Evolutionary conservation across 2,329 filamentous ascomycete species (phyloP).

Genomic region (Coleophoma eucalyptorum): DNA sequence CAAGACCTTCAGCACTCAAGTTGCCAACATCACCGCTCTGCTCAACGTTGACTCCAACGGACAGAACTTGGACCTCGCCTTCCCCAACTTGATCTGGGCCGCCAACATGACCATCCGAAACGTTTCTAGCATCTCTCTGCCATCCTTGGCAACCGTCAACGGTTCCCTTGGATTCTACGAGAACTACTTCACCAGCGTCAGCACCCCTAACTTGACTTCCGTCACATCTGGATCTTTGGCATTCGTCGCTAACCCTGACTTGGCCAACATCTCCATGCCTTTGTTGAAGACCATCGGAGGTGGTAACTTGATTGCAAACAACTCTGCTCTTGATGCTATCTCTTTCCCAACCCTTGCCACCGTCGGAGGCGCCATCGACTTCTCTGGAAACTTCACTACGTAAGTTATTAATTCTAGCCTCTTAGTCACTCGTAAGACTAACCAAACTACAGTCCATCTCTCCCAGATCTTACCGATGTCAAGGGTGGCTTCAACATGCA

Average conservation of each 20-base stretch:
- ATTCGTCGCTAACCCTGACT: constrained; percentile 57
- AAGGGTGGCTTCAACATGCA: constrained; percentile 66
- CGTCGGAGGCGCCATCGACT: constrained; percentile 77
- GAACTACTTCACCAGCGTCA: constrained; percentile 63
- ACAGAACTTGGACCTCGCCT: constrained; percentile 61
- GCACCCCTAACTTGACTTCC: constrained; percentile 66
- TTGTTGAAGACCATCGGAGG: constrained; percentile 65
- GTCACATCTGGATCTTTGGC: constrained; percentile 54
- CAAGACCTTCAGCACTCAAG: constrained; percentile 69
- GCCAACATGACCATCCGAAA: constrained; percentile 81
- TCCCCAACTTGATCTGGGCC: constrained; percentile 76
- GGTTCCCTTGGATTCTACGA: constrained; percentile 79
- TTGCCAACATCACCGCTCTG: constrained; percentile 68
- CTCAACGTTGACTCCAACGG: constrained; percentile 81
- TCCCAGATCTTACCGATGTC: constrained; percentile 65
- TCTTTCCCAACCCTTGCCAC: constrained; percentile 65
- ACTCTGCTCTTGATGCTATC: constrained; percentile 67
- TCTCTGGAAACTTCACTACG: constrained; percentile 80
- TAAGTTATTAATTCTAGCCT: constrained; percentile 44
- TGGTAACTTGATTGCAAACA: constrained; percentile 85
- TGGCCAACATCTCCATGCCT: constrained; percentile 75
- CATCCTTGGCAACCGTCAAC: constrained; percentile 69
- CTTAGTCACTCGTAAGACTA: constrained; percentile 17
- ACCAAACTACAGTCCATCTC: constrained; percentile 53
- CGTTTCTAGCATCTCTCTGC: constrained; percentile 69